phyloP scores from a whole-genome alignment of 768 basidiomycete genomes.

The Strobilomyces dryophilus region DNA sequence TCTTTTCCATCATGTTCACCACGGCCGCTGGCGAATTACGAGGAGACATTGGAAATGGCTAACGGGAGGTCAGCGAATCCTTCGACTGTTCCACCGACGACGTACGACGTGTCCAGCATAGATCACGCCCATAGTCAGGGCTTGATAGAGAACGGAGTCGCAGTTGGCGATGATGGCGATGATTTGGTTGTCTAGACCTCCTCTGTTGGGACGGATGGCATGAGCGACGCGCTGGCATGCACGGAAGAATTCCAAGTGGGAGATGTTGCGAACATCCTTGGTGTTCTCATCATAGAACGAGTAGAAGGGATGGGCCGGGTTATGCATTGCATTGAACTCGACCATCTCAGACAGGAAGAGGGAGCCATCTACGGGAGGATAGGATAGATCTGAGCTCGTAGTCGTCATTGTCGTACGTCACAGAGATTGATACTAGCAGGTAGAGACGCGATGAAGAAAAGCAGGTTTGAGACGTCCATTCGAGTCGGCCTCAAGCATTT shows the following conservation, averaged over 20 bases:
- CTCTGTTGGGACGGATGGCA: conserved; percentile 32
- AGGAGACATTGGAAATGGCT: conserved; percentile 35
- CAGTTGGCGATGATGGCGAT: conserved; percentile 36
- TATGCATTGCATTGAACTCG: conserved; percentile 30
- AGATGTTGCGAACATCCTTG: conserved; percentile 26
- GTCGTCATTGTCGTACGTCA: too few relatives aligned
- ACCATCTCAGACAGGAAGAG: conserved; percentile 21
- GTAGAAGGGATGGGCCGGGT: conserved; percentile 30
- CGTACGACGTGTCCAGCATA: neutral
- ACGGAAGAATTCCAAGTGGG: conserved; percentile 41
- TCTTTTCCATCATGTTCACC: conserved; percentile 32
- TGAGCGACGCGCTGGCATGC: conserved; percentile 43
- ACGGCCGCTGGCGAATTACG: conserved; percentile 36
- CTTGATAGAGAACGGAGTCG: conserved; percentile 41
- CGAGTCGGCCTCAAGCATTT: too few relatives aligned
- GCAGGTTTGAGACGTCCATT: too few relatives aligned
- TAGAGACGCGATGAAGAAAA: too few relatives aligned
- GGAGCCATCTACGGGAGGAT: conserved; percentile 32
- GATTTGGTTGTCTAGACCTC: conserved; percentile 30
- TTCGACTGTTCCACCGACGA: neutral
- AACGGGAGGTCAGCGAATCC: neutral
- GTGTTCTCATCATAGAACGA: conserved; percentile 25
- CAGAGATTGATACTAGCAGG: too few relatives aligned
- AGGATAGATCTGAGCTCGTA: neutral
- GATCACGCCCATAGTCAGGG: conserved; percentile 34